Conservation (phyloP, 331 rosid species). For the Cydonia oblonga region DNA sequence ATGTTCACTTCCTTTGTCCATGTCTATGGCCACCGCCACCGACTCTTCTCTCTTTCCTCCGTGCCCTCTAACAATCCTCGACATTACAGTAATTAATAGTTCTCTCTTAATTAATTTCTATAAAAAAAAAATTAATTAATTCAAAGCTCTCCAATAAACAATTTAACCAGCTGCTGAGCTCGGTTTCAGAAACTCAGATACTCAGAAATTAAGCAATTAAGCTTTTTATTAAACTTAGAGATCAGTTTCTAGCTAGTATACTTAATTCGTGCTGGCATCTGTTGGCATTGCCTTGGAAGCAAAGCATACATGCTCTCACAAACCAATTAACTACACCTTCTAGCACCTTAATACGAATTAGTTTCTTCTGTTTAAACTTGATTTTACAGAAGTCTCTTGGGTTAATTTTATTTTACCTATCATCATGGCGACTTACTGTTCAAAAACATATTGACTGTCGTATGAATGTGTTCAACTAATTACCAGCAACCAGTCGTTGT, state of each 20-base stretch:
- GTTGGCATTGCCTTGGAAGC: background rate
- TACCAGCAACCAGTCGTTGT: background rate
- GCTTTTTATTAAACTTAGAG: background rate
- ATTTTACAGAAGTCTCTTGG: no score
- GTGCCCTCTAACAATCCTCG: background rate
- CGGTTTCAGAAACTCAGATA: background rate
- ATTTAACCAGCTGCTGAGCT: background rate
- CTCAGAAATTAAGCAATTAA: background rate
- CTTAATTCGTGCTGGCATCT: background rate
- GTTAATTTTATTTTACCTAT: no score
- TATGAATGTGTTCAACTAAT: no score
- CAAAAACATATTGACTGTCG: no score
- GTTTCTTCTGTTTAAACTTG: no score
- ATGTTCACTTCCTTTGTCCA: constrained; percentile 60
- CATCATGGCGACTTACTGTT: no score
- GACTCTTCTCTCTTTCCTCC: constrained; percentile 15
- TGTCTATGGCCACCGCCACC: constrained; percentile 70
- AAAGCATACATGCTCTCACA: background rate
- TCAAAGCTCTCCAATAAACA: background rate
- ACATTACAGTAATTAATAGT: no score
- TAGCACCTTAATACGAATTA: background rate
- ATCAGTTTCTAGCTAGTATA: no score
- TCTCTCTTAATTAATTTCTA: background rate
- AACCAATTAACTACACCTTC: background rate
- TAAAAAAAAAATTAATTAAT: background rate